These are phyloP conservation scores for Ophiostoma ips DNA, from an alignment of 2,329 filamentous ascomycete genomes.

Conservation along the genomic window DNA sequence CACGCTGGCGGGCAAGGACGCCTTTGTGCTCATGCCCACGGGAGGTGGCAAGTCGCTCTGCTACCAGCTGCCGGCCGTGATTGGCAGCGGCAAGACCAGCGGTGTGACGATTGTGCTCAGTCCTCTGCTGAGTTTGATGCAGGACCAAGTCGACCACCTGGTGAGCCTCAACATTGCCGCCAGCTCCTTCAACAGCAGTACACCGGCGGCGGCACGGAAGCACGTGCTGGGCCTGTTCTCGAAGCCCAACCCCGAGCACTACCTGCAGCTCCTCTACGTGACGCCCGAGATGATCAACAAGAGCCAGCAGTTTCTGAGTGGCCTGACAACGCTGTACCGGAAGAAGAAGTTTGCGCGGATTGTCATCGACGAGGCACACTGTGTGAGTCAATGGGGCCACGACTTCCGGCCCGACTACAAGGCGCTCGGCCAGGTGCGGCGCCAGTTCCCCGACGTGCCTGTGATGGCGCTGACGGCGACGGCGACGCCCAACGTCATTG, in stretches of 20 bases:
- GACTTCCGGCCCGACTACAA: conserved; percentile 97
- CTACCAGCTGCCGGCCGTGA: conserved; percentile 83
- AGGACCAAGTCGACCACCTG: conserved; percentile 85
- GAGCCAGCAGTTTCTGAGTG: conserved; percentile 52
- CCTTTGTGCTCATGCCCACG: conserved; percentile 95
- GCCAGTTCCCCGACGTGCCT: conserved; percentile 63
- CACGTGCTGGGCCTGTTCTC: conserved; percentile 52
- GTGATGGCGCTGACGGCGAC: conserved; percentile 94
- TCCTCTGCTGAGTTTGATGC: conserved; percentile 87
- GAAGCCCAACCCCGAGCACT: conserved; percentile 53
- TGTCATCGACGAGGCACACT: conserved; percentile 98
- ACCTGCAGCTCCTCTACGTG: conserved; percentile 79
- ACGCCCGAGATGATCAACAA: conserved; percentile 95
- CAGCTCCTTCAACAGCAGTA: conserved; percentile 68
- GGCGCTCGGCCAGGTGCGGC: conserved; percentile 59
- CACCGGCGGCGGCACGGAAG: conserved; percentile 44
- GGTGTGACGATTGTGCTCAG: conserved; percentile 94
- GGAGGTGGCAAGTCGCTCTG: conserved; percentile 94
- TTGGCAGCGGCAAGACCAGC: conserved; percentile 63
- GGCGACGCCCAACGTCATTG: conserved; percentile 81
- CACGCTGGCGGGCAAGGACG: conserved; percentile 73
- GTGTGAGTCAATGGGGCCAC: conserved; percentile 97
- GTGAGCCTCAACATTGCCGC: conserved; percentile 63
- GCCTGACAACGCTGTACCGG: conserved; percentile 53
- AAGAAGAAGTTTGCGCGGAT: conserved; percentile 68